These are phyloP conservation scores for Cotoneaster glaucophyllus DNA, from an alignment of 306 rosid species.

Conservation along the genomic window DNA sequence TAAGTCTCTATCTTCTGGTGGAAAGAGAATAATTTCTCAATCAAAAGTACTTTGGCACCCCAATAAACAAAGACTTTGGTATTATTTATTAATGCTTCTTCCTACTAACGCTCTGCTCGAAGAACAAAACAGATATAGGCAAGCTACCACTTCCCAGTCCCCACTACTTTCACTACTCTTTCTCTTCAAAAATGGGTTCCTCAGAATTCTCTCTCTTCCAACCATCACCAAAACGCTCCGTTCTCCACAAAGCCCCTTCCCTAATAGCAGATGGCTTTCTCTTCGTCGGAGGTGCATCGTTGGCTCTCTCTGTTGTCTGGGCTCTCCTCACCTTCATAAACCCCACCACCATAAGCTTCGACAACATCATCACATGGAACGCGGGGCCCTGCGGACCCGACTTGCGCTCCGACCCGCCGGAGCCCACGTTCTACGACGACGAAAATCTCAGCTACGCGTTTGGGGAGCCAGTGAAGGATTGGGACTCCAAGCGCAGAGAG, in stretches of 20 bases:
- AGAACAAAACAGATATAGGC: neutral
- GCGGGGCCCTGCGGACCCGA: neutral
- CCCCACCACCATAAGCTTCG: slow-evolving; percentile 1
- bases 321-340: slow-evolving; percentile 6
- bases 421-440: slow-evolving; percentile 61
- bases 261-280: slow-evolving; percentile 12
- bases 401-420: slow-evolving; percentile 39
- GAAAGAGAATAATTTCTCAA: no score
- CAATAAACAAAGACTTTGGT: neutral
- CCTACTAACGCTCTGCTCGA: neutral
- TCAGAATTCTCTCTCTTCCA: neutral
- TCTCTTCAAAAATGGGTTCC: neutral
- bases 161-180: neutral
- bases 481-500: slow-evolving; percentile 64
- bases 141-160: neutral
- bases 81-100: neutral
- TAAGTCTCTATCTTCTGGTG: neutral
- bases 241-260: slow-evolving; percentile 6
- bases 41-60: neutral
- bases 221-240: neutral
- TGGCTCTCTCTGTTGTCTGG: slow-evolving; percentile 9
- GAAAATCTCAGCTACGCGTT: slow-evolving; percentile 55
- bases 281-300: slow-evolving; percentile 5
- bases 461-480: slow-evolving; percentile 29
- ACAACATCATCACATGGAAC: slow-evolving; percentile 2